Percentiles rank a stretch among this genome's conserved stretches.
phyloP scores from a whole-genome alignment of 345 rosid species.

The Raphanus sativus region DNA sequence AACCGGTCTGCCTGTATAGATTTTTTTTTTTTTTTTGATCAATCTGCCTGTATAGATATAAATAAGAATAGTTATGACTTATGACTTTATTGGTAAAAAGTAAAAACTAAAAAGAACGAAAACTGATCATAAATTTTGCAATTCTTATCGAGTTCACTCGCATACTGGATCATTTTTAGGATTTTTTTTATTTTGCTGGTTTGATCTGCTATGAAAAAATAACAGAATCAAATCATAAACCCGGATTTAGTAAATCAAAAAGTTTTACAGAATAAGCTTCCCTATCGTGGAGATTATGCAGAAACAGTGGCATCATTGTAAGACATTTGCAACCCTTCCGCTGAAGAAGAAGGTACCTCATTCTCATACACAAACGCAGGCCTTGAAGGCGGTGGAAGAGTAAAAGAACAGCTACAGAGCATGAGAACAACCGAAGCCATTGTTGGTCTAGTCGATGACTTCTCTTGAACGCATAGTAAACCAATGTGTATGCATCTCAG shows the following conservation, averaged over 20 bases:
- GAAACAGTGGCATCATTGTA: conserved; percentile 25
- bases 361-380: conserved; percentile 42
- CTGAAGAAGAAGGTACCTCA: conserved; percentile 1
- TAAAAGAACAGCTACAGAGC: conserved; percentile 46
- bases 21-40: no score
- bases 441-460: conserved; percentile 40
- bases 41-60: no score
- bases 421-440: conserved; percentile 49
- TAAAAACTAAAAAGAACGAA: no score
- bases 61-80: no score
- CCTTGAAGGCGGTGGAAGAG: conserved; percentile 42
- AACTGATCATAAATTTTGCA: no score
- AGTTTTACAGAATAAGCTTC: background rate
- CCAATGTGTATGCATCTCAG: conserved; percentile 56
- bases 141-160: no score
- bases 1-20: no score
- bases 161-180: no score
- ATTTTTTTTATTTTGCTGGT: no score
- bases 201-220: no score
- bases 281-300: conserved; percentile 16
- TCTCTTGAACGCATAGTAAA: conserved; percentile 58
- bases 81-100: no score
- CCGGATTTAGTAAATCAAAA: background rate
- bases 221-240: no score
- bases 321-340: conserved; percentile 17